Evolutionary conservation across 345 rosid genomes (phyloP).

Genomic region (Eucalyptus grandis): DNA sequence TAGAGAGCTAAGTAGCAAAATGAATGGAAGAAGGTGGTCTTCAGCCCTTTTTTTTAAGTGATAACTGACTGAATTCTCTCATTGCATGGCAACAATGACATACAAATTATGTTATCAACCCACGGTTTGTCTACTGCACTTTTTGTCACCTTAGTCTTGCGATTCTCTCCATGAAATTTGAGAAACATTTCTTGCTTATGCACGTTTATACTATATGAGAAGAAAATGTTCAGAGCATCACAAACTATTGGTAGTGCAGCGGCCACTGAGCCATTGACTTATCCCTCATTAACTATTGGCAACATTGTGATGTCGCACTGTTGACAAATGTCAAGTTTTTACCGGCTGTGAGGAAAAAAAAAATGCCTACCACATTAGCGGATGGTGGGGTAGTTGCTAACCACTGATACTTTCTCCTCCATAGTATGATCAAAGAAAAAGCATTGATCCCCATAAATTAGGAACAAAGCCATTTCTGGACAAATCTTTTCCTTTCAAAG

Average conservation of each 20-base stretch:
- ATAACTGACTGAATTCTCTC: background rate
- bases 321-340: background rate
- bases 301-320: background rate
- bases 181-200: background rate
- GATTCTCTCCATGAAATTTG: background rate
- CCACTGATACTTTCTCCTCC: background rate
- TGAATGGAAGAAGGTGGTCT: background rate
- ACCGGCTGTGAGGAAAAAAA: background rate
- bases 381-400: background rate
- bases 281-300: background rate
- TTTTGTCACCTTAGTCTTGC: background rate
- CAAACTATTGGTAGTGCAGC: background rate
- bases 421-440: background rate
- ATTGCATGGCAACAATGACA: background rate
- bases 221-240: background rate
- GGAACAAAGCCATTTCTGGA: background rate
- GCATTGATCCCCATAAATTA: background rate
- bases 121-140: background rate
- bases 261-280: background rate
- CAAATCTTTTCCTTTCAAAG: background rate
- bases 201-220: background rate
- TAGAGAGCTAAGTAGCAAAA: background rate
- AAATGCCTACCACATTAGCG: background rate
- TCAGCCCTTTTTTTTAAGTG: background rate
- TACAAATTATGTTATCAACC: background rate